Evolutionary conservation across 2,329 filamentous ascomycete genomes (phyloP), one percentile per base, ranked within the genome.

Genomic region (Fusarium sarcochroum): DNA sequence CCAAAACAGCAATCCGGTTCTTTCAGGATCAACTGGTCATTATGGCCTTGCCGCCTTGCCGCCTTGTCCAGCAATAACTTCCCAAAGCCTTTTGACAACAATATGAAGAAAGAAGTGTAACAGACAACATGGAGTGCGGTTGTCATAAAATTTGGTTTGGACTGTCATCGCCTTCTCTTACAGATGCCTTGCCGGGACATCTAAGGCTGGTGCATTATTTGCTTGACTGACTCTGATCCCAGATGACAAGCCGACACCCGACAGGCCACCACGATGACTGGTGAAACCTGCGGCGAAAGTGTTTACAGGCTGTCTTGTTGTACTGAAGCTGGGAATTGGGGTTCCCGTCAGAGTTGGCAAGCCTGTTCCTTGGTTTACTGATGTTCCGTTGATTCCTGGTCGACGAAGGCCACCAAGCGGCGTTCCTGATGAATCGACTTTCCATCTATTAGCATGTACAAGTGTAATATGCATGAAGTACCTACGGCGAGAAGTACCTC

Each of bases 171-270:
- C 20, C 3, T 7, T 8, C 10, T 18, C 18, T 71, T 35, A 75
- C 23, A 59, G 53, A 50, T 47, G 50, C 18, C 53, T 60, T 9
- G 45, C 42, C 8, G 67, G 48, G 14, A 62, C 59, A 34, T 74
- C 57, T 13, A 72, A 35, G 11, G 64, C 65, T 38, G 69, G 58
- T n/a, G 44, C 20, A 20, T 64, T 68, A 18, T 52, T 56, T 8
- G 76, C 58, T 45, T 75, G 76, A 35, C 76, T 77, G 27, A 73
- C 70, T 47, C 73, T 78, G 10, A 78, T 59, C 17, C 75, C 77
- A 40, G 77, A 75, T 9, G 72, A 73, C 15, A 78, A 58, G 9
- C 77, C 76, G n/a, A 77, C 57, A 14, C 74, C 71, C 17, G 69
- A 21, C 17, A 76, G 53, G 13, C 63, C 64, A 18, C 60, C 49